Conservation (phyloP, 805 yeast species). For the Barnettozyma salicaria region DNA sequence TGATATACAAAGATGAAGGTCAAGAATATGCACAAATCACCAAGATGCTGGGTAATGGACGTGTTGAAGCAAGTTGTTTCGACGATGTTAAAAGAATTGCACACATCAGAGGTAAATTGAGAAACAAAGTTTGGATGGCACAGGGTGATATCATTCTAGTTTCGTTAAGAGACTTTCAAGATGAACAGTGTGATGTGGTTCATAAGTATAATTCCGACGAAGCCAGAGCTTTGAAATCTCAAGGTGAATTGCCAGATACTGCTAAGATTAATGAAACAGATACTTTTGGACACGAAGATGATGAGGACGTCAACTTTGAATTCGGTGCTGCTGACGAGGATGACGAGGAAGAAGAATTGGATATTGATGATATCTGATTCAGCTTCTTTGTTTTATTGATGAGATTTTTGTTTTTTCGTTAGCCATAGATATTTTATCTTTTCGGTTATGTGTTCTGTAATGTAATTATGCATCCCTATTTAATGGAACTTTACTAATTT, state of each 20-base stretch:
- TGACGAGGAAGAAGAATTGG: constrained; percentile 72
- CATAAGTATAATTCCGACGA: constrained; percentile 96
- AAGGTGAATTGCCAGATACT: constrained; percentile 95
- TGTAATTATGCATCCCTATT: background rate
- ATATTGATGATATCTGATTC: constrained; percentile 86
- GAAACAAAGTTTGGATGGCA: constrained; percentile 99
- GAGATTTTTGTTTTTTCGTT: background rate
- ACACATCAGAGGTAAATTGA: constrained; percentile 96
- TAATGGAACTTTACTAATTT: background rate
- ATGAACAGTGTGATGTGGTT: constrained; percentile 95
- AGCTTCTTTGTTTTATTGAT: background rate
- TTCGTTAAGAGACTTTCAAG: constrained; percentile 97
- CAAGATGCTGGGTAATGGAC: constrained; percentile 97
- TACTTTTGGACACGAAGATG: constrained; percentile 93
- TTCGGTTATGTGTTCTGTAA: background rate
- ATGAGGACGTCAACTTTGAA: constrained; percentile 96
- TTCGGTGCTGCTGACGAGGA: constrained; percentile 89
- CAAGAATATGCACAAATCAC: constrained; percentile 98
- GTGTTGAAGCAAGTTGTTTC: constrained; percentile 92
- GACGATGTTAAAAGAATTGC: constrained; percentile 94
- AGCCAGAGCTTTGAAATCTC: constrained; percentile 91
- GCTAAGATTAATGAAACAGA: constrained; percentile 98
- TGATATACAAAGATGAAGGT: constrained; percentile 86
- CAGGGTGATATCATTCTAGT: constrained; percentile 97
- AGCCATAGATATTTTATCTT: background rate